Percentiles rank a stretch among this genome's conserved stretches.
These are phyloP conservation scores for Saccharomycopsis javanensis DNA, from an alignment of 805 yeast species.

Conservation along the genomic window DNA sequence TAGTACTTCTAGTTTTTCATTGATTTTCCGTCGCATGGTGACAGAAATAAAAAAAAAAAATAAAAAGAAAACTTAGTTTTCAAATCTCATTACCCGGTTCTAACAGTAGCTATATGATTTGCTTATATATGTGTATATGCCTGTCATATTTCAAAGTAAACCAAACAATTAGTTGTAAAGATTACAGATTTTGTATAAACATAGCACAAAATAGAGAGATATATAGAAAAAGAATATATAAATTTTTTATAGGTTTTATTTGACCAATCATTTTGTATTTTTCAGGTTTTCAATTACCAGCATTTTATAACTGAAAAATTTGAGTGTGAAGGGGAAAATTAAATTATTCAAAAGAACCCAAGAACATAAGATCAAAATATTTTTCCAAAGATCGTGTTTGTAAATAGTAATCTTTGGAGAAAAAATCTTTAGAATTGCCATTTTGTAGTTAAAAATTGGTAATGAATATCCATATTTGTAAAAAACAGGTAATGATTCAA, in stretches of 20 bases:
- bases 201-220: too few species aligned
- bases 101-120: too few species aligned
- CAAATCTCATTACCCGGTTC: too few species aligned
- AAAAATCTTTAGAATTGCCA: slow-evolving; percentile 34
- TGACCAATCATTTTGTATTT: not conserved
- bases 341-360: slow-evolving; percentile 49
- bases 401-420: not conserved
- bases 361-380: slow-evolving; percentile 46
- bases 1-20: too few species aligned
- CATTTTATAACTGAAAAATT: slow-evolving; percentile 32
- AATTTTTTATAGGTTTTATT: not conserved
- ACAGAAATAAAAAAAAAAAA: too few species aligned
- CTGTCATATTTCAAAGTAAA: too few species aligned
- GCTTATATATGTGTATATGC: too few species aligned
- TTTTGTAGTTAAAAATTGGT: slow-evolving; percentile 63
- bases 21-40: too few species aligned
- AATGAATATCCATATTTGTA: slow-evolving; percentile 53
- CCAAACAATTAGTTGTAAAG: too few species aligned
- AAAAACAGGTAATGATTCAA: slow-evolving; percentile 27
- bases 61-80: too few species aligned
- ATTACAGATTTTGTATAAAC: too few species aligned
- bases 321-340: slow-evolving; percentile 36
- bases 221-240: not conserved
- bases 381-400: slow-evolving; percentile 36
- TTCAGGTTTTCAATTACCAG: not conserved